Percentiles rank a stretch among this genome's conserved stretches.
Evolutionary conservation across 2,329 filamentous ascomycete genomes (phyloP).

Genomic region (Cercospora canescens): DNA sequence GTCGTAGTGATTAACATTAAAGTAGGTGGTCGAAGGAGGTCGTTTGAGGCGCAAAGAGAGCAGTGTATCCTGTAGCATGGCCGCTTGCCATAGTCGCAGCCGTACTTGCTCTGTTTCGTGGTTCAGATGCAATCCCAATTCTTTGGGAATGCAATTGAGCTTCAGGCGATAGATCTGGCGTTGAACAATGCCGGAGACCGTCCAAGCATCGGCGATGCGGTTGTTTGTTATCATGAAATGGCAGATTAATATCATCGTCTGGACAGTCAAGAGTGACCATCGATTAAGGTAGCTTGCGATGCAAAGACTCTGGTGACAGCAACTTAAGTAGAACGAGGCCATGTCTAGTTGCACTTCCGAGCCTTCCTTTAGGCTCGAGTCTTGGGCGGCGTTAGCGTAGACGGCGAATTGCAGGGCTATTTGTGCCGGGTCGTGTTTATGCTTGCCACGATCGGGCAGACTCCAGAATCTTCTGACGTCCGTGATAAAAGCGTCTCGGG

Average conservation of each 20-base stretch:
- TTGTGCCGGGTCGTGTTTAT: not conserved
- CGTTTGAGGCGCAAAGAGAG: slow-evolving; percentile 70
- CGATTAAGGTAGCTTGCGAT: slow-evolving; percentile 5
- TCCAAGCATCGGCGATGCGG: slow-evolving; percentile 78
- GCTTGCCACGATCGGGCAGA: not conserved
- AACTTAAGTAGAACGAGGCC: not conserved
- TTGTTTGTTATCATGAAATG: slow-evolving; percentile 86
- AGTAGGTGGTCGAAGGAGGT: slow-evolving; percentile 1
- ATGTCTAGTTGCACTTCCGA: not conserved
- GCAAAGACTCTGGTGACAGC: slow-evolving; percentile 8
- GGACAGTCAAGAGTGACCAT: slow-evolving; percentile 53
- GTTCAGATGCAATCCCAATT: slow-evolving; percentile 54
- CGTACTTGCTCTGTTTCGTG: slow-evolving; percentile 71
- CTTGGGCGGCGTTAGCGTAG: not conserved
- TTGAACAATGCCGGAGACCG: slow-evolving; percentile 73
- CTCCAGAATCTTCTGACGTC: slow-evolving; percentile 4
- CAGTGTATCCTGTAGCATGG: slow-evolving; percentile 77
- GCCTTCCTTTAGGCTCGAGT: not conserved
- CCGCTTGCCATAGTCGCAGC: slow-evolving; percentile 77
- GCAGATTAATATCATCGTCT: slow-evolving; percentile 75
- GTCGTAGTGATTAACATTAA: not conserved
- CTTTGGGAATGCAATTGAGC: slow-evolving; percentile 67
- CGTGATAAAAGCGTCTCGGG: not conserved
- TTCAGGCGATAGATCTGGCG: slow-evolving; percentile 80
- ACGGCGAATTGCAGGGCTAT: slow-evolving; percentile 2